phyloP scores from a whole-genome alignment of 2,329 filamentous ascomycete genomes.

The Ophiocordyceps robertsii region DNA sequence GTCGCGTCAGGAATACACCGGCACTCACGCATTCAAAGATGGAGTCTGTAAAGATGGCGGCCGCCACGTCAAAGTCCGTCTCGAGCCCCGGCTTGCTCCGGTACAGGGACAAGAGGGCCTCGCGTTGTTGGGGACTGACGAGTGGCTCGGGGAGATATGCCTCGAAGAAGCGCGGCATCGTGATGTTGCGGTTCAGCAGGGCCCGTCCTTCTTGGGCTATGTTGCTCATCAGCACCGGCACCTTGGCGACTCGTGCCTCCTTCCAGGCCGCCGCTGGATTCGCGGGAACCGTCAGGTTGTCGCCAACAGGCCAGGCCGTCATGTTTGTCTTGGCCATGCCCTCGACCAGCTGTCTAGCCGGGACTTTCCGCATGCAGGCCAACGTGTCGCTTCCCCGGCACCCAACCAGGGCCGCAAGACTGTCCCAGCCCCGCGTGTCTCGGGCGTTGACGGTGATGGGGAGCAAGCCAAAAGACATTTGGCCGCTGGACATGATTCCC shows the following conservation, averaged over 20 bases:
- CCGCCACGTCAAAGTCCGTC: conserved; percentile 11
- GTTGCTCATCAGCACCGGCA: conserved; percentile 13
- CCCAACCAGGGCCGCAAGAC: conserved; percentile 5
- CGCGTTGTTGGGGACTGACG: conserved; percentile 2
- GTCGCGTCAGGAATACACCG: not conserved
- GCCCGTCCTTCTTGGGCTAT: conserved; percentile 11
- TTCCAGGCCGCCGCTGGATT: conserved; percentile 9
- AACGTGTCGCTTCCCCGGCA: conserved; percentile 5
- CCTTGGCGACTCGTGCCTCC: conserved; percentile 4
- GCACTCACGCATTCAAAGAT: conserved; percentile 12
- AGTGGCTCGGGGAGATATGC: conserved; percentile 6
- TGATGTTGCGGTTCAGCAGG: conserved; percentile 10
- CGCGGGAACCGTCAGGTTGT: conserved; percentile 8
- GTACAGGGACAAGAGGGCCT: conserved; percentile 8
- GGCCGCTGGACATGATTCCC: conserved; percentile 15
- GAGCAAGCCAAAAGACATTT: conserved; percentile 12
- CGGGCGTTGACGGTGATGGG: conserved; percentile 1
- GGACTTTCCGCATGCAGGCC: conserved; percentile 9
- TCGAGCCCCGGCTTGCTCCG: conserved; percentile 2
- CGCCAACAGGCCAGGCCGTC: conserved; percentile 6
- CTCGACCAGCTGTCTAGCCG: conserved; percentile 5
- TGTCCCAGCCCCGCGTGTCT: conserved; percentile 6
- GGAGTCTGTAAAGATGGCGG: conserved; percentile 14
- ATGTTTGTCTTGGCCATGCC: conserved; percentile 3
- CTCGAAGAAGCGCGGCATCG: conserved; percentile 7